Percentiles rank a stretch among this genome's conserved stretches.
Evolutionary conservation across 495 filamentous ascomycete genomes (phyloP).

Genomic region (Penicillium fimorum): DNA sequence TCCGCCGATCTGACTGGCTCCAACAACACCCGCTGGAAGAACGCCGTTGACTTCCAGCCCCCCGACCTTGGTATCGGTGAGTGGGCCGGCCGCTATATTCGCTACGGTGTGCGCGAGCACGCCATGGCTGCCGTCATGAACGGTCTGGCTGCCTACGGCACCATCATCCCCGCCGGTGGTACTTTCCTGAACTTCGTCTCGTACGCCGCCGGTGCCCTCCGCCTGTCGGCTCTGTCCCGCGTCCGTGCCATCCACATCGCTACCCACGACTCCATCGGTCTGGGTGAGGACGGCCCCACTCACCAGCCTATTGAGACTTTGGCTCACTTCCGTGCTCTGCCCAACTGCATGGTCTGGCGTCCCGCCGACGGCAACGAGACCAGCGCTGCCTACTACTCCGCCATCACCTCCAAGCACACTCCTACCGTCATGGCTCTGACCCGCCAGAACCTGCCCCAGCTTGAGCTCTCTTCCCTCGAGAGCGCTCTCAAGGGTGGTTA

Average conservation of each 20-base stretch:
- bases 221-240: constrained; percentile 88
- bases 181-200: constrained; percentile 99
- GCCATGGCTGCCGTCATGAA: constrained; percentile 98
- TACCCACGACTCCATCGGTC: constrained; percentile 98
- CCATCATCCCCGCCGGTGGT: constrained; percentile 87
- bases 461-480: constrained; percentile 88
- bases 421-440: constrained; percentile 92
- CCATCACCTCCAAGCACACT: constrained; percentile 85
- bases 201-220: constrained; percentile 92
- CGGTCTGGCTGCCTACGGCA: constrained; percentile 93
- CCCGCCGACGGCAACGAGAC: constrained; percentile 99
- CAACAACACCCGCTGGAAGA: constrained; percentile 98
- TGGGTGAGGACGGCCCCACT: constrained; percentile 97
- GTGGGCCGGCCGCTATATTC: constrained; percentile 88
- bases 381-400: constrained; percentile 95
- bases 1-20: constrained; percentile 98
- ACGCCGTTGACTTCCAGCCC: constrained; percentile 95
- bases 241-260: constrained; percentile 93
- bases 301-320: constrained; percentile 99
- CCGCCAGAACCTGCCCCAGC: constrained; percentile 97
- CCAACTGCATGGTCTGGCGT: constrained; percentile 99
- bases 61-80: constrained; percentile 79
- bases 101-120: constrained; percentile 97
- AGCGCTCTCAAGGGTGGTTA: constrained; percentile 92
- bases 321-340: constrained; percentile 96